A percentile compares a stretch with the other conserved stretches of the same genome.
Evolutionary conservation across 2,329 filamentous ascomycete genomes (phyloP).

Genomic region (Aureobasidium namibiae): DNA sequence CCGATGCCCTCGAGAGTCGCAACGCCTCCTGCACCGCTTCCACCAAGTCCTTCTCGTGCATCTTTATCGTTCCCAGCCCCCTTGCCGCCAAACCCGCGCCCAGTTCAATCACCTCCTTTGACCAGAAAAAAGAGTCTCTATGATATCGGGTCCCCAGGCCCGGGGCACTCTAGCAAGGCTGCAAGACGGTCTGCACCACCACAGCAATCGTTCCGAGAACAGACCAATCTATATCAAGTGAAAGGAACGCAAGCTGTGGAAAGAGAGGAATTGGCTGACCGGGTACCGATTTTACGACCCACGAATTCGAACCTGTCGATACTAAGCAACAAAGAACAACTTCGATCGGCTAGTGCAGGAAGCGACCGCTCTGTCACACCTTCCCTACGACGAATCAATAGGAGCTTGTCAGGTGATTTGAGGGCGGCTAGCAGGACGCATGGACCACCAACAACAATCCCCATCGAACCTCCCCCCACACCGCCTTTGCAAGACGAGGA

Average conservation of each 20-base stretch:
- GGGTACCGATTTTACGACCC: not conserved
- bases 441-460: conserved; percentile 28
- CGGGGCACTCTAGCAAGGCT: conserved; percentile 33
- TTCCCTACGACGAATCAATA: conserved; percentile 61
- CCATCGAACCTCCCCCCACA: conserved; percentile 36
- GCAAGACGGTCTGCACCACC: conserved; percentile 29
- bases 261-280: not conserved
- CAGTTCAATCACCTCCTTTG: not conserved
- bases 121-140: conserved; percentile 24
- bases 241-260: not conserved
- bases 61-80: not conserved
- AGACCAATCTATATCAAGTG: not conserved
- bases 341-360: conserved; percentile 54
- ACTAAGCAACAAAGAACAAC: conserved; percentile 29
- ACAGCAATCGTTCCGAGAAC: conserved; percentile 30
- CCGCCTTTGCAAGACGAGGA: conserved; percentile 57
- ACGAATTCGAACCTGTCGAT: conserved; percentile 29
- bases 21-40: not conserved
- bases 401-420: conserved; percentile 66
- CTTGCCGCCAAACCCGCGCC: not conserved
- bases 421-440: conserved; percentile 55
- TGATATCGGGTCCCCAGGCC: conserved; percentile 29
- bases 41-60: not conserved
- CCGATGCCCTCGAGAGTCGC: not conserved
- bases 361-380: conserved; percentile 55